Base-by-base conservation (phyloP, 495 filamentous ascomycete genomes). In the Choiromyces venosus region DNA sequence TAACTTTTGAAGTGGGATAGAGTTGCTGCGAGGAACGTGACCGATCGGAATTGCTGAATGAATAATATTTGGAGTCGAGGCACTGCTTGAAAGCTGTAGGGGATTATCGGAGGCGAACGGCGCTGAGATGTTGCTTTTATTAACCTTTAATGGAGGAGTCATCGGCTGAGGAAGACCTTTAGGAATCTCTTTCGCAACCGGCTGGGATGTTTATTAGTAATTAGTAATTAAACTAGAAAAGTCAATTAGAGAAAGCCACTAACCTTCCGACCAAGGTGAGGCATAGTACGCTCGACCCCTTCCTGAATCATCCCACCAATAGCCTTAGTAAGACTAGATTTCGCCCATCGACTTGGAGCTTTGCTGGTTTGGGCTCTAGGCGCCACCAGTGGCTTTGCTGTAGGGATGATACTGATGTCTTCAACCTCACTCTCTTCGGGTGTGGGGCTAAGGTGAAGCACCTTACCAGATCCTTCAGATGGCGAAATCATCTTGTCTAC, bases 91-190 rank as follows among this genome's bases (percentile, higher is more conserved):
- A 12, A 65, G 7, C 25, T 77, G 67, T 14, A 76, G 33, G 25
- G 75, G 74, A 37, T 77, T 77, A 7, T 69, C 75, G 14, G 71
- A 46, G 25, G 75, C 73, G 25, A 76, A 72, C 36, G 75, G 75
- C 10, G 25, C 33, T 38, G 74, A 76, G 12, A 77, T 77, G 1
- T 42, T 52, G 2, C 64, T 25, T 67, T 77, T 77, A 25, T 68
- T 66, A 9, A 76, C 25, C 39, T 37, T 69, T 38, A 61, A 16
- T 14, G 52, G 52, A 5, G 3, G 52, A 4, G 46, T 4, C 21
- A 12, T 29, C 9, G 10, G 1, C 8, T 29, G 10, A 5, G n/a
- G 25, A 0, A 33, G 52, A 5, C n/a, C 16, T 33, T 4, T 12
- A 4, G 3, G 10, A 16, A 33, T 61, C 25, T 61, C 52, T 5